Base-by-base conservation (phyloP, 148 eudicot genomes). In the Arbutus unedo region DNA sequence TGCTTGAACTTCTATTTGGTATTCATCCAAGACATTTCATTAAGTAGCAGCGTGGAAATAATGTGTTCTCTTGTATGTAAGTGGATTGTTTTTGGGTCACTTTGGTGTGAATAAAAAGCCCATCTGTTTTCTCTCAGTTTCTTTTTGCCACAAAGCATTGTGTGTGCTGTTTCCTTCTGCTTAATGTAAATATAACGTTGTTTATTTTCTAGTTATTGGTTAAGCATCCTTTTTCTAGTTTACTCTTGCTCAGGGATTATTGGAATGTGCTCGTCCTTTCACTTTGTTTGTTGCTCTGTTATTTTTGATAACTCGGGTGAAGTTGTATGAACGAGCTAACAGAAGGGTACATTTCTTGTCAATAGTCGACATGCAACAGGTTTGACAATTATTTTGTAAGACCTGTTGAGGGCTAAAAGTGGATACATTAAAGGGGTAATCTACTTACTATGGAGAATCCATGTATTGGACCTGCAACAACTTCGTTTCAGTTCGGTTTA, bases 41-140 rank as follows among this genome's bases (percentile, higher is more conserved):
- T 25, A 44, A 71, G 71, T 81, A 44, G 78, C 48, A 59, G 86
- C 53, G 86, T 86, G 86, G 66, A 53, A 87, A 84, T 84, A 86
- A 81, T 83, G 88, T 86, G 64, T 31, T 83, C 82, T 56, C 76
- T 60, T 87, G 84, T 84, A 83, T 79, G 75, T 82, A 80, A 77
- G 68, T 84, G 79, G 82, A 82, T 78, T 60, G 85, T 82, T 86
- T 77, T 76, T 75, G 85, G 83, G 77, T 83, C 72, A 74, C 55
- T 70, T 31, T 67, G 81, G 86, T 83, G 86, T 84, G 84, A 86
- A 86, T 83, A 77, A 80, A 81, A 76, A 76, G 15, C 74, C 84
- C 81, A 50, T 76, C 53, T 77, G 83, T 83, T 78, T 47, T 15
- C 68, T 83, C 62, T 76, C n/a, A 55, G 4, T 77, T 38, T 15